Evolutionary conservation across 768 basidiomycete genomes (phyloP), one percentile per base, ranked within the genome.

Genomic region (Trametes coccinea): DNA sequence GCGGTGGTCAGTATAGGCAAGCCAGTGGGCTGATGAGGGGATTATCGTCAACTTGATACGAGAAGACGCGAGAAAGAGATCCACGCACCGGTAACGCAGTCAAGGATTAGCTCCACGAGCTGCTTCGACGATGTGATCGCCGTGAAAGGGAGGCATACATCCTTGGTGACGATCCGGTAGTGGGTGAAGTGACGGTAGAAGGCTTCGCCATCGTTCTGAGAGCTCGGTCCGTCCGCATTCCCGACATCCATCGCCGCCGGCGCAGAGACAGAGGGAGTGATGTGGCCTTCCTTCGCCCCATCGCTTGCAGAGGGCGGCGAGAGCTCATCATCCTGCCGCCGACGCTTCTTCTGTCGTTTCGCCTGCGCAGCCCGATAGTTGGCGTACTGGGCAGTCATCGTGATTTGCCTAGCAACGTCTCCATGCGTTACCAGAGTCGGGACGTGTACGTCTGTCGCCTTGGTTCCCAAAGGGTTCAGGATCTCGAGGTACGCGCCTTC

Each of bases 141-240:
- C 2, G n/a, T 14, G 16, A 64, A 51, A 5, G 59, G 44, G n/a
- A 60, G 31, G 33, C 55, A 56, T 0, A 61, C 53, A 9, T 60
- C 59, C 39, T 60, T 30, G 10, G 56, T 50, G 3, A 57, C 59
- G 9, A 64, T 45, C 11, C 63, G 49, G 37, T 64, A 64, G 56
- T 64, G 63, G 9, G 34, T 31, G 16, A 34, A 45, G 16, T n/a
- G 48, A 3, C 53, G 59, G 45, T 39, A 45, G 11, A 46, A 39
- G 14, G 33, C 17, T 22, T 53, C 59, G 14, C 30, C 43, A 37
- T 27, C 10, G 9, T 17, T 48, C 37, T 22, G n/a, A 16, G 14
- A 34, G 7, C 7, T 33, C 31, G 10, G 49, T 16, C 14, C n/a
- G 11, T 13, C 16, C 49, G 29, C 8, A 17, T 33, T 31, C 10